Evolutionary conservation across 2,329 filamentous ascomycete species (phyloP).

Genomic region (Sporothrix pallida): DNA sequence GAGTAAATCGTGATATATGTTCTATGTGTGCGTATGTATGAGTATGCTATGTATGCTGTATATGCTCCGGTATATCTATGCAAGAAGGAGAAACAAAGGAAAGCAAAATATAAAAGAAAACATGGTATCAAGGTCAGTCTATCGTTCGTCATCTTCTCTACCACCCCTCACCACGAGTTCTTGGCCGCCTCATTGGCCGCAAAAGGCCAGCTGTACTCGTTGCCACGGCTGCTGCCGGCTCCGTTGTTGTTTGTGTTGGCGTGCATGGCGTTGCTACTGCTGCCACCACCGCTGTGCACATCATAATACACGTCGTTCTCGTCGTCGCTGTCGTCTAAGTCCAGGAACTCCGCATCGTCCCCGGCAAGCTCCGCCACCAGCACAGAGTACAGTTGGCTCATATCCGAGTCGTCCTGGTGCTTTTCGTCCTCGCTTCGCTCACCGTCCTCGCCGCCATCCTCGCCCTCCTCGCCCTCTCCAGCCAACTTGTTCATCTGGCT

Average conservation of each 20-base stretch:
- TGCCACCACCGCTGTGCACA: background rate
- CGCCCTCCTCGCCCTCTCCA: background rate
- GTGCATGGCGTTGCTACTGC: background rate
- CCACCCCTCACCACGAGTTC: background rate
- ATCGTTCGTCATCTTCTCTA: background rate
- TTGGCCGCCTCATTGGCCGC: background rate
- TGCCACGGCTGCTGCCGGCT: background rate
- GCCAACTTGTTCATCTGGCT: slow-evolving; percentile 29
- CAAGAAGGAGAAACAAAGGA: background rate
- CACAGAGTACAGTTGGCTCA: slow-evolving; percentile 30
- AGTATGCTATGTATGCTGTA: background rate
- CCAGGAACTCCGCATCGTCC: background rate
- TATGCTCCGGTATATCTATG: background rate
- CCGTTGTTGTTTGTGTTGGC: slow-evolving; percentile 3
- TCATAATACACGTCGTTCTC: background rate
- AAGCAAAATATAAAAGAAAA: background rate
- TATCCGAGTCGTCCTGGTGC: too few relatives aligned
- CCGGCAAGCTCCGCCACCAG: slow-evolving; percentile 26
- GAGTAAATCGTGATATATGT: background rate
- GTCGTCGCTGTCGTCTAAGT: background rate
- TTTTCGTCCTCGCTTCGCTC: too few relatives aligned
- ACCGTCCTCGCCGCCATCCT: background rate
- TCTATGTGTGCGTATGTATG: background rate
- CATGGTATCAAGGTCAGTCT: slow-evolving; percentile 8
- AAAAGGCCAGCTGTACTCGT: slow-evolving; percentile 15